These are phyloP conservation scores for Camellia sinensis DNA, from an alignment of 148 eudicot genomes.

Conservation along the genomic window DNA sequence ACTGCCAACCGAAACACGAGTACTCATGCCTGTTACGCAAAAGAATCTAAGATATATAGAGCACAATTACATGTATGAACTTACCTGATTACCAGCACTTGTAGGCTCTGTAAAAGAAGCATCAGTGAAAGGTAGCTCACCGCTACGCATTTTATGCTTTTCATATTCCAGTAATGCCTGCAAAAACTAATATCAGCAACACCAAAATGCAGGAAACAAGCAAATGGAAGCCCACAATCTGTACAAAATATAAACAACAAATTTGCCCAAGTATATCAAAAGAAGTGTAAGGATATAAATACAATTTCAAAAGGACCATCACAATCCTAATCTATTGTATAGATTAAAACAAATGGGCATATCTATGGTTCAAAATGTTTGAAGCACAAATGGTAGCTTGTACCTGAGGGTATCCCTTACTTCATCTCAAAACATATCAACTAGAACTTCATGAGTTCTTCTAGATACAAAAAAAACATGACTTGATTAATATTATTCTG, in stretches of 20 bases:
- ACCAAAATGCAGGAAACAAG: neutral
- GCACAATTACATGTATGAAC: neutral
- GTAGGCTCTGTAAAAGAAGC: conserved; percentile 30
- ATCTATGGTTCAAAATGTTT: neutral
- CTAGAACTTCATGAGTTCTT: conserved; percentile 2
- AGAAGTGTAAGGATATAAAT: neutral
- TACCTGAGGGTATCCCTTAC: neutral
- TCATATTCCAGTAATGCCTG: conserved; percentile 55
- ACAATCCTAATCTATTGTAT: neutral
- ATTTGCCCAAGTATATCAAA: neutral
- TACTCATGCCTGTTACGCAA: neutral
- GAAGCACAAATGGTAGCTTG: neutral
- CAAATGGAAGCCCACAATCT: conserved; percentile 3
- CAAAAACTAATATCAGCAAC: conserved; percentile 17
- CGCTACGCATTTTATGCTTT: conserved; percentile 46
- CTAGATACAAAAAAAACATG: neutral
- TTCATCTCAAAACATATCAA: neutral
- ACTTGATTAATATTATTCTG: neutral
- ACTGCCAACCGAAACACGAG: neutral
- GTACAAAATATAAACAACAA: neutral
- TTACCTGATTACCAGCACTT: conserved; percentile 36
- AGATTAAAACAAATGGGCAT: neutral
- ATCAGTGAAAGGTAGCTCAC: conserved; percentile 50
- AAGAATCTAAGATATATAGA: neutral
- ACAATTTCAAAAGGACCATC: conserved; percentile 8